Conservation (phyloP, 2,329 filamentous ascomycete genomes). For the Penicillium sp. region DNA sequence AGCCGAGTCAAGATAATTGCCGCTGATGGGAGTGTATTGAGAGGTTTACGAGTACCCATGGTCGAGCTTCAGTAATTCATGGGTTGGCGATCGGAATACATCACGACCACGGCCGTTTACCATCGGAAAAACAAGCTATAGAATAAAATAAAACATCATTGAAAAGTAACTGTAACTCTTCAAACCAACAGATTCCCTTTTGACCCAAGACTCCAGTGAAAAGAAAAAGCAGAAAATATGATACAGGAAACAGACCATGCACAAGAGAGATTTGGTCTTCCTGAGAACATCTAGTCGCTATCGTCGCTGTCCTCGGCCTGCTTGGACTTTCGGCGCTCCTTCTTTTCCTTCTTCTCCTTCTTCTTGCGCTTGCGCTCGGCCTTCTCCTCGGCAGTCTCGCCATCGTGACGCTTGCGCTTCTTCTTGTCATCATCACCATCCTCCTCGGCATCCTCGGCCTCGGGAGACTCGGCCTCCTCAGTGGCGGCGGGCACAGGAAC, state of each 20-base stretch:
- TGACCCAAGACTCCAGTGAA: constrained; percentile 37
- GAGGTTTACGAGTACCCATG: too few relatives aligned
- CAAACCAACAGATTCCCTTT: constrained; percentile 31
- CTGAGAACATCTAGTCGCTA: constrained; percentile 35
- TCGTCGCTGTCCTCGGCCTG: constrained; percentile 66
- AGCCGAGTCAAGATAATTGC: too few relatives aligned
- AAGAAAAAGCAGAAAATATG: constrained; percentile 30
- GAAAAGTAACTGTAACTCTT: constrained; percentile 19
- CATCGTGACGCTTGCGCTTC: constrained; percentile 52
- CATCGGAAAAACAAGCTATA: not conserved
- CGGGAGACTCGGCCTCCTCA: constrained; percentile 23
- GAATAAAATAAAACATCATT: constrained; percentile 4
- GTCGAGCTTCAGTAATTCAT: too few relatives aligned
- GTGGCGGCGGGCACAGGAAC: constrained; percentile 23
- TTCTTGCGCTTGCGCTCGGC: constrained; percentile 47
- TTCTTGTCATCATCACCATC: constrained; percentile 45
- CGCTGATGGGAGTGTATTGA: too few relatives aligned
- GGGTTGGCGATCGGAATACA: too few relatives aligned
- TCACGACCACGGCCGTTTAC: too few relatives aligned
- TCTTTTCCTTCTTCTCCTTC: constrained; percentile 51
- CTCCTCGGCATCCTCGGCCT: constrained; percentile 38
- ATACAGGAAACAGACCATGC: constrained; percentile 32
- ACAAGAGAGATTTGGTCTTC: constrained; percentile 21
- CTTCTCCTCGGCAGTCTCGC: constrained; percentile 46
- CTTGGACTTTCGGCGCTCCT: constrained; percentile 73